Percentiles rank a stretch among this genome's conserved stretches.
Evolutionary conservation across 1,139 yeast genomes (phyloP).

Genomic region (Maudiozyma humilis): DNA sequence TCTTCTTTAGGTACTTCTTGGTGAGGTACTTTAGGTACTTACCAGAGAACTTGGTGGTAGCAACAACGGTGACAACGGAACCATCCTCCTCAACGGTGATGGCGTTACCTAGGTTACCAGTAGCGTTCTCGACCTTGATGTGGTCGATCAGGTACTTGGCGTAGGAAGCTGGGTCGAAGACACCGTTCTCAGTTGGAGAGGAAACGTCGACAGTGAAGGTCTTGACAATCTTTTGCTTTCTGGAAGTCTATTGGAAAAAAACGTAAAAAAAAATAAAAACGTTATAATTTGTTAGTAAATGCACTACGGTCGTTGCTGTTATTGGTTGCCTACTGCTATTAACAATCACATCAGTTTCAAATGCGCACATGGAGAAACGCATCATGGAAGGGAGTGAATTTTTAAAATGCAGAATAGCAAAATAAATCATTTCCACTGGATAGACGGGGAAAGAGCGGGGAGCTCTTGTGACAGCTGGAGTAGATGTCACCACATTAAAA

Average conservation of each 20-base stretch:
- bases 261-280: slow-evolving; percentile 1
- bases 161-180: slow-evolving; percentile 94
- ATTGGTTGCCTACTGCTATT: slow-evolving; percentile 33
- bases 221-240: slow-evolving; percentile 72
- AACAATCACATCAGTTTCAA: slow-evolving; percentile 28
- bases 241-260: slow-evolving; percentile 49
- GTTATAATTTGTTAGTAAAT: slow-evolving; percentile 15
- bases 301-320: neutral
- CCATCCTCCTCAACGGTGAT: slow-evolving; percentile 81
- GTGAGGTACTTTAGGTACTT: slow-evolving; percentile 98
- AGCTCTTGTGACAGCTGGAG: neutral
- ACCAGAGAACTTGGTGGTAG: slow-evolving; percentile 97
- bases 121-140: slow-evolving; percentile 96
- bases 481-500: neutral
- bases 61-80: slow-evolving; percentile 75
- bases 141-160: slow-evolving; percentile 97
- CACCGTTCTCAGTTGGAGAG: slow-evolving; percentile 96
- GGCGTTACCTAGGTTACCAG: slow-evolving; percentile 95
- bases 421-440: slow-evolving; percentile 1
- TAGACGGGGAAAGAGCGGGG: neutral
- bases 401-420: slow-evolving; percentile 31
- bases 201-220: slow-evolving; percentile 94
- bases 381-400: slow-evolving; percentile 23
- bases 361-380: slow-evolving; percentile 1
- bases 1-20: slow-evolving; percentile 99